Evolutionary conservation across 441 rosid species (phyloP).

Genomic region (Populus hybrid): DNA sequence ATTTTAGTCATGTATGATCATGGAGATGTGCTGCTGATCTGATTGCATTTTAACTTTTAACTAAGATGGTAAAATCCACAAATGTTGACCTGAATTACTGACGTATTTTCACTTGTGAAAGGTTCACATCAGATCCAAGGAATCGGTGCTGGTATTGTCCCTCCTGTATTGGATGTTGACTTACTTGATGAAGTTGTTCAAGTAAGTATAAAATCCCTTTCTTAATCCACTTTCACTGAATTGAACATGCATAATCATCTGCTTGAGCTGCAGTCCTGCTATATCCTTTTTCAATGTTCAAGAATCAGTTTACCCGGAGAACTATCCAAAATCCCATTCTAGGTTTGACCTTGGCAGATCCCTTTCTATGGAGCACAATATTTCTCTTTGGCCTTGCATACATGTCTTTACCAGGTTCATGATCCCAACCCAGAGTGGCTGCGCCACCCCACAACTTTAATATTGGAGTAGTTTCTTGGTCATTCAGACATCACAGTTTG

Average conservation of each 20-base stretch:
- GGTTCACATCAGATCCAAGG: conserved; percentile 55
- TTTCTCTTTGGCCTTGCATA: neutral
- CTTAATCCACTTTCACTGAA: neutral
- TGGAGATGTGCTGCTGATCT: neutral
- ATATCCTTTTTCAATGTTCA: too few species aligned
- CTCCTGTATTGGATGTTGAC: conserved; percentile 38
- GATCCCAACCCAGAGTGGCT: too few species aligned
- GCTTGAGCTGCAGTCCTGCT: neutral
- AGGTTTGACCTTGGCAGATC: neutral
- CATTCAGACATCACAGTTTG: neutral
- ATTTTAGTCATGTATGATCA: neutral
- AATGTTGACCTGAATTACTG: neutral
- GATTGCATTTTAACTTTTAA: neutral
- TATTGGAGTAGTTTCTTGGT: neutral
- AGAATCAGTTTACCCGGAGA: neutral
- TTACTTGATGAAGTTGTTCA: conserved; percentile 46
- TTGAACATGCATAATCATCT: neutral
- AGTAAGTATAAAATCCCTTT: conserved; percentile 28
- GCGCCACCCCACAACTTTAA: too few species aligned
- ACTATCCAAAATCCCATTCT: neutral
- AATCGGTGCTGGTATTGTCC: conserved; percentile 50
- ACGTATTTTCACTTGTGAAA: conserved; percentile 7
- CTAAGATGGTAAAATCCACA: neutral
- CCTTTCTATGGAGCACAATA: neutral
- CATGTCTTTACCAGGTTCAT: neutral